These are phyloP conservation scores for Pseudotulostoma volvatum DNA, from an alignment of 495 filamentous ascomycete species.

Conservation along the genomic window DNA sequence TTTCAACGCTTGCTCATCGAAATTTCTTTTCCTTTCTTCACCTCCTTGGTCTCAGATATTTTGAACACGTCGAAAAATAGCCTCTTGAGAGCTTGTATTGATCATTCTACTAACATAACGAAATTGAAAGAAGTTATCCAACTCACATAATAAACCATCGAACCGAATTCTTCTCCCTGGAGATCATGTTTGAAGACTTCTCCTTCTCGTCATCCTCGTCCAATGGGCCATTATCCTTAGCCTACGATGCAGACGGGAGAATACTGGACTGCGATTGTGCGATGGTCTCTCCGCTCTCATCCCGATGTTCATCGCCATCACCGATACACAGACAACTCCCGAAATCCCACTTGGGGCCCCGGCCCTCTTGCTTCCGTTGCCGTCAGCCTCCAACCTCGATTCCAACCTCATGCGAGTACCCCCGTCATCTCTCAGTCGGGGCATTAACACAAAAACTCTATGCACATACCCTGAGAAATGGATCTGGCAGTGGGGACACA, in stretches of 20 bases:
- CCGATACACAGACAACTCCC: conserved; percentile 11
- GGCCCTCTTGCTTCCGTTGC: conserved; percentile 21
- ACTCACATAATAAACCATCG: too few relatives aligned
- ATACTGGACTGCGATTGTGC: conserved; percentile 25
- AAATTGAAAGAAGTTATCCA: too few relatives aligned
- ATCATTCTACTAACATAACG: too few relatives aligned
- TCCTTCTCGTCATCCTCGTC: conserved; percentile 29
- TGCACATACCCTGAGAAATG: conserved; percentile 22
- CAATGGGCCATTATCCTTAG: conserved; percentile 14
- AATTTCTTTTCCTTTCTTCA: too few relatives aligned
- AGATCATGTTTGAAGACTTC: conserved; percentile 31
- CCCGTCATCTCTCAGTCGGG: conserved; percentile 26
- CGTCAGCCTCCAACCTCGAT: conserved; percentile 30
- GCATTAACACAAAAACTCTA: conserved; percentile 30
- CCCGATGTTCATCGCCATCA: conserved; percentile 30
- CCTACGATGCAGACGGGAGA: conserved; percentile 24
- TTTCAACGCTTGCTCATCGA: too few relatives aligned
- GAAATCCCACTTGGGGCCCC: conserved; percentile 19
- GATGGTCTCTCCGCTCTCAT: conserved; percentile 29
- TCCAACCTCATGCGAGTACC: conserved; percentile 21
- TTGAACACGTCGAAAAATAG: too few relatives aligned
- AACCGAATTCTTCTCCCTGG: too few relatives aligned
- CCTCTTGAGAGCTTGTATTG: too few relatives aligned
- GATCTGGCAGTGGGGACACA: neutral
- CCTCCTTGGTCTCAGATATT: too few relatives aligned